phyloP scores from a whole-genome alignment of 2,329 filamentous ascomycete genomes.

The Diplocarpon mali region DNA sequence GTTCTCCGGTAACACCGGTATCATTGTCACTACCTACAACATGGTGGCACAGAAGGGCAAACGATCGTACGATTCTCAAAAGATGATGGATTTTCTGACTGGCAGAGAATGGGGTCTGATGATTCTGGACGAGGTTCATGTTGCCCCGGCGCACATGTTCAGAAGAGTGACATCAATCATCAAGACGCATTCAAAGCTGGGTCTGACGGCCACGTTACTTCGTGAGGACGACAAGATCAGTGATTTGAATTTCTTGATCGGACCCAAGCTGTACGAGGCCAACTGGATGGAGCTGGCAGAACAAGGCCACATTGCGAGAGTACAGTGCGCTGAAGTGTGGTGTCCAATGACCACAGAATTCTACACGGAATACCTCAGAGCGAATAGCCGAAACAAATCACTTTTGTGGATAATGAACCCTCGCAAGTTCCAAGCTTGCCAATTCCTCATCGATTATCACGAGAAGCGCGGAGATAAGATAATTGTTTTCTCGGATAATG shows the following conservation, averaged over 20 bases:
- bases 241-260: slow-evolving; percentile 93
- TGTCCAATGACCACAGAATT: slow-evolving; percentile 99
- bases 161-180: slow-evolving; percentile 86
- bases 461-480: slow-evolving; percentile 92
- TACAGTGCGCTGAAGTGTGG: slow-evolving; percentile 98
- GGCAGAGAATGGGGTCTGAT: slow-evolving; percentile 92
- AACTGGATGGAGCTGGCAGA: slow-evolving; percentile 99
- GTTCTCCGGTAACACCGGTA: slow-evolving; percentile 82
- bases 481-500: slow-evolving; percentile 96
- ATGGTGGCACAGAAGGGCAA: slow-evolving; percentile 94
- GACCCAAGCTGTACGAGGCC: slow-evolving; percentile 93
- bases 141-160: slow-evolving; percentile 94
- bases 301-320: slow-evolving; percentile 90
- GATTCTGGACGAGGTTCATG: slow-evolving; percentile 95
- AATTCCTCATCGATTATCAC: slow-evolving; percentile 97
- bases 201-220: slow-evolving; percentile 84
- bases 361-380: slow-evolving; percentile 81
- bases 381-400: slow-evolving; percentile 53
- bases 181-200: slow-evolving; percentile 90
- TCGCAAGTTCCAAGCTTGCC: slow-evolving; percentile 89
- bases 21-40: slow-evolving; percentile 95
- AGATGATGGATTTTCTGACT: slow-evolving; percentile 94
- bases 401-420: slow-evolving; percentile 96
- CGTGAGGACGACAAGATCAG: slow-evolving; percentile 98
- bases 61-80: slow-evolving; percentile 82